These are phyloP conservation scores for Trametes cinnabarina DNA, from an alignment of 768 basidiomycete species.

Conservation along the genomic window DNA sequence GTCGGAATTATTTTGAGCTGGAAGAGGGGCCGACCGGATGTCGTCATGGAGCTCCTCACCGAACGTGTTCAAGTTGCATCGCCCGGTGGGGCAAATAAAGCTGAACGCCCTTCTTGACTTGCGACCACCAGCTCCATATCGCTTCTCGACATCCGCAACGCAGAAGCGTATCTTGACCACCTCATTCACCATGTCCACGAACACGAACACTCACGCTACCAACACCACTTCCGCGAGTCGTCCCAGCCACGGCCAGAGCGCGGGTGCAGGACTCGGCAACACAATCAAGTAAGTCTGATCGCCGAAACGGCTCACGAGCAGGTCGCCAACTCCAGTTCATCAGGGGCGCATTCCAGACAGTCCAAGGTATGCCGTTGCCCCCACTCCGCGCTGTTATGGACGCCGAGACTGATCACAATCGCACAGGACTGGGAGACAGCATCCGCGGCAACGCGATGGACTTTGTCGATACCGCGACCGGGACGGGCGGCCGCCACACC, in stretches of 20 bases:
- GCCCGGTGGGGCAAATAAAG: not conserved
- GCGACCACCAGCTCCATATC: not conserved
- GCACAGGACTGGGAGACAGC: constrained; percentile 17
- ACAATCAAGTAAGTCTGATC: constrained; percentile 1
- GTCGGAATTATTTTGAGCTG: constrained; percentile 13
- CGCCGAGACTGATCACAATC: too few species aligned
- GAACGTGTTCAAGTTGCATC: too few species aligned
- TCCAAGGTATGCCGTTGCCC: constrained; percentile 17
- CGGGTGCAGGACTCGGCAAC: constrained; percentile 12
- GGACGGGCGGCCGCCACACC: constrained; percentile 18
- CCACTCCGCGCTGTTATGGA: too few species aligned
- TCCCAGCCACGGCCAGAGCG: constrained; percentile 8
- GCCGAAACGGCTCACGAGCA: too few species aligned
- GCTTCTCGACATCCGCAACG: not conserved
- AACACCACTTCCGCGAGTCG: not conserved
- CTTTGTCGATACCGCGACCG: constrained; percentile 23
- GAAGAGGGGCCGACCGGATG: too few species aligned
- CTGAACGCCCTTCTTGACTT: not conserved
- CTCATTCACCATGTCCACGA: not conserved
- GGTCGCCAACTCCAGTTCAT: too few species aligned
- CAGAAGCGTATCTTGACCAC: not conserved
- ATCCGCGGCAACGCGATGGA: constrained; percentile 24
- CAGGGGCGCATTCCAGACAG: constrained; percentile 20
- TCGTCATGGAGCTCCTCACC: not conserved
- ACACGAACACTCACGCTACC: too few species aligned